Base-by-base conservation (phyloP, 1,284 basidiomycete species). In the Ganoderma lingzhi region DNA sequence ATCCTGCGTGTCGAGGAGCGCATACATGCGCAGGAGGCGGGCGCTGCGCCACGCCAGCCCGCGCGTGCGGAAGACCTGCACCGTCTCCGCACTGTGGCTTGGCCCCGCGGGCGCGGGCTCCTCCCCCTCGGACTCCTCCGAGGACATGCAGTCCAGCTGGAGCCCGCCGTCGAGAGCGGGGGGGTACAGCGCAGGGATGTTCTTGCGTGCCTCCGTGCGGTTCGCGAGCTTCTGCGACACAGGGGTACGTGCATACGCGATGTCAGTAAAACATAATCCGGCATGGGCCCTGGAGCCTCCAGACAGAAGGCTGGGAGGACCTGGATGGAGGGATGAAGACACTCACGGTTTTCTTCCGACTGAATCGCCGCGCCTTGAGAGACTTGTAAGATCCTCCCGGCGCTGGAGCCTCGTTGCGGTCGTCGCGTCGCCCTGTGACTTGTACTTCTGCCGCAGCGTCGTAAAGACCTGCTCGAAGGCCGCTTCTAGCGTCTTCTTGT, bases 91-190 rank as follows among this genome's bases (percentile, higher is more conserved):
- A 35, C 78, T 77, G 45, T 76, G 75, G 66, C 78, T 77, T 48
- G 76, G 75, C 65, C 82, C 81, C 37, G 78, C 78, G 60, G 89
- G 89, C 45, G 76, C 75, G 67, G 82, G 80, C 32, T 80, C 78
- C 61, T 89, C 90, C 55, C 80, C 81, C 68, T 88, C 87, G 17
- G 92, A 93, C 76, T 93, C 91, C 72, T 93, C 91, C 39, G 89
- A 91, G 19, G 92, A 93, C 89, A 93, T 92, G 77, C 91, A 93
- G 60, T 93, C 92, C 19, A 87, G 71, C 68, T 90, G 88, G 65
- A 93, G 79, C 9, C 92, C 91, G 19, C 86, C 85, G 73, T 92
- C 90, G 75, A 93, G 93, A 17, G 81, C 83, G 14, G 87, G 81
- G 77, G 91, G 87, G 64, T 87, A 84, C 69, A 91, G 90, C 0